These are phyloP conservation scores for Aspergillus sclerotialis DNA, from an alignment of 2,329 filamentous ascomycete species.

Conservation along the genomic window DNA sequence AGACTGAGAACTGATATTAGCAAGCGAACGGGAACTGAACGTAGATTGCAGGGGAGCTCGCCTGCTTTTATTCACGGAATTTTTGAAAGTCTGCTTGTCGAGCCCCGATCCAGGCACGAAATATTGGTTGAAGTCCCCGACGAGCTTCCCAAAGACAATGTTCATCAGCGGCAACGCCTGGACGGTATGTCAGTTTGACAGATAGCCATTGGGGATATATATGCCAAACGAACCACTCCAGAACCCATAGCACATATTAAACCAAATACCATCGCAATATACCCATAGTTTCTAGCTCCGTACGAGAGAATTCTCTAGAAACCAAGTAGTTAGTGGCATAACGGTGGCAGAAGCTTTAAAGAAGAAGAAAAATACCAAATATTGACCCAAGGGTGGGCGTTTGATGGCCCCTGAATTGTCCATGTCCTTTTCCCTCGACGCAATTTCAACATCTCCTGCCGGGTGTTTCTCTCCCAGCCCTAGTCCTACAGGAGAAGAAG, in stretches of 20 bases:
- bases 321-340: neutral
- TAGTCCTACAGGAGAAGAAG: too few relatives aligned
- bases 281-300: conserved; percentile 9
- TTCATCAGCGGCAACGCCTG: conserved; percentile 46
- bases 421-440: too few relatives aligned
- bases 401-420: too few relatives aligned
- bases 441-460: too few relatives aligned
- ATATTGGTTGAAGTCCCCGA: conserved; percentile 51
- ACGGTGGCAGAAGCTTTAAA: neutral
- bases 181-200: neutral
- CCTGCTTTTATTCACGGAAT: conserved; percentile 43
- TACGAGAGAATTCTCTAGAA: conserved; percentile 18
- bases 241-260: conserved; percentile 12
- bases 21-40: too few relatives aligned
- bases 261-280: conserved; percentile 10
- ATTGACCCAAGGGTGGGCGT: neutral
- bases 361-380: neutral
- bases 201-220: conserved; percentile 4
- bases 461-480: too few relatives aligned
- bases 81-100: conserved; percentile 42
- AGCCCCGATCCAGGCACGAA: conserved; percentile 34
- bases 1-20: too few relatives aligned
- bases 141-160: conserved; percentile 48
- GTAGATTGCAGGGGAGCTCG: too few relatives aligned
- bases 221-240: too few relatives aligned